These are phyloP conservation scores for Zostera marina DNA, from an alignment of 116 monocot genomes.

Conservation along the genomic window DNA sequence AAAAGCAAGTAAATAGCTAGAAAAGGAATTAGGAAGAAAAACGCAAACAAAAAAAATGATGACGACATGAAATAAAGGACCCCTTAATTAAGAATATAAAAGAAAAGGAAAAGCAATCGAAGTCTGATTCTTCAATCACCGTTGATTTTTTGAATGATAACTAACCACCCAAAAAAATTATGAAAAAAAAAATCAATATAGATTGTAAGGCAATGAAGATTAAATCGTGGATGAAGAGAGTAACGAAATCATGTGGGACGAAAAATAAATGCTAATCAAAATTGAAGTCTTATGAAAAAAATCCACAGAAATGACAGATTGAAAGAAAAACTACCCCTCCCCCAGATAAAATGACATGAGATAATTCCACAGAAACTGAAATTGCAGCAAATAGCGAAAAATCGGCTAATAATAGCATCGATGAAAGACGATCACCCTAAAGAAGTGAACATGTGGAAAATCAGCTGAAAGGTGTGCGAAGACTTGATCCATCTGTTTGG, in stretches of 20 bases:
- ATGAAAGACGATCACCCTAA: slow-evolving; percentile 31
- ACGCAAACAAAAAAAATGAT: background rate
- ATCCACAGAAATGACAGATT: background rate
- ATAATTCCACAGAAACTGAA: background rate
- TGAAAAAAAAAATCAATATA: too few relatives aligned
- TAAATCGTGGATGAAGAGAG: too few relatives aligned
- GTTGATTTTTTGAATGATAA: background rate
- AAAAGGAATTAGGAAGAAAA: background rate
- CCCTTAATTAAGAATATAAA: too few relatives aligned
- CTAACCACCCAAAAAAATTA: too few relatives aligned
- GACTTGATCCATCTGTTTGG: slow-evolving; percentile 97
- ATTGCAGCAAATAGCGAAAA: background rate
- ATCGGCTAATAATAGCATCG: background rate
- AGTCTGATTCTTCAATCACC: background rate
- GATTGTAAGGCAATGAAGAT: too few relatives aligned
- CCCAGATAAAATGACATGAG: background rate
- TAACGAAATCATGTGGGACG: too few relatives aligned
- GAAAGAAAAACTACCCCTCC: background rate
- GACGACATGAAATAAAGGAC: too few relatives aligned
- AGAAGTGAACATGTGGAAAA: slow-evolving; percentile 64
- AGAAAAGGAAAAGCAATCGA: background rate
- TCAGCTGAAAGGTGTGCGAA: slow-evolving; percentile 81
- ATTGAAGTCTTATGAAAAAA: too few relatives aligned
- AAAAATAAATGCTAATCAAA: too few relatives aligned
- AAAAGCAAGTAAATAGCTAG: background rate